Evolutionary conservation across 1,139 yeast genomes (phyloP).

Genomic region (Taphrina confusa): DNA sequence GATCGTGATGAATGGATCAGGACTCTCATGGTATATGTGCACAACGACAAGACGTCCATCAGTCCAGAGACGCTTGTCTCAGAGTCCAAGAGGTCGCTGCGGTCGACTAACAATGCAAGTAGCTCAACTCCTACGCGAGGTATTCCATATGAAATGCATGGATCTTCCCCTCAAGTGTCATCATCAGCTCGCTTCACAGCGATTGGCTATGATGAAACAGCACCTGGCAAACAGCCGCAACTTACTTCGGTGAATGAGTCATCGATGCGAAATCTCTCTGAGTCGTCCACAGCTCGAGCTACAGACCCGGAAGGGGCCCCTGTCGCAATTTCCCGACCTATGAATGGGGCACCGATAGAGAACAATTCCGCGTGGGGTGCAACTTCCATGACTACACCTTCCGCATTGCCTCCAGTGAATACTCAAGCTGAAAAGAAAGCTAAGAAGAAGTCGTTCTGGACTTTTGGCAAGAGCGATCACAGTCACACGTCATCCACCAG

Average conservation of each 20-base stretch:
- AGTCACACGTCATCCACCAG: slow-evolving; percentile 1
- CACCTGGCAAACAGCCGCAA: slow-evolving; percentile 7
- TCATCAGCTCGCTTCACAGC: neutral
- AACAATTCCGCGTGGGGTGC: slow-evolving; percentile 24
- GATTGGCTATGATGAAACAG: slow-evolving; percentile 8
- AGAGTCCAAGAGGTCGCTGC: neutral
- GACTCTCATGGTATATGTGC: slow-evolving; percentile 54
- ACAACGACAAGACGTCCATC: neutral
- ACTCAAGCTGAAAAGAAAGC: slow-evolving; percentile 5
- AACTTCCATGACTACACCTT: slow-evolving; percentile 10
- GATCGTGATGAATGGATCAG: slow-evolving; percentile 82
- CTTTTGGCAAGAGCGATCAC: slow-evolving; percentile 31
- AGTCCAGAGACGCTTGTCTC: neutral
- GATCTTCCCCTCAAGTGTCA: neutral
- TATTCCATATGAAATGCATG: neutral
- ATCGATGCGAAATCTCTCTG: neutral
- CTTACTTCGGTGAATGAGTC: neutral
- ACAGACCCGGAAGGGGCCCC: neutral
- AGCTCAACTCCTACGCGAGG: neutral
- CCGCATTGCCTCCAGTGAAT: neutral
- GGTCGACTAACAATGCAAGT: neutral
- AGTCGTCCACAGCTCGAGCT: neutral
- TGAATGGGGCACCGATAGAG: slow-evolving; percentile 28
- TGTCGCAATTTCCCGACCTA: slow-evolving; percentile 20
- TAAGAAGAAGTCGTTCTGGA: slow-evolving; percentile 37